Evolutionary conservation across 176 grass and related monocot species (phyloP).

Genomic region (Elaeis guineensis): DNA sequence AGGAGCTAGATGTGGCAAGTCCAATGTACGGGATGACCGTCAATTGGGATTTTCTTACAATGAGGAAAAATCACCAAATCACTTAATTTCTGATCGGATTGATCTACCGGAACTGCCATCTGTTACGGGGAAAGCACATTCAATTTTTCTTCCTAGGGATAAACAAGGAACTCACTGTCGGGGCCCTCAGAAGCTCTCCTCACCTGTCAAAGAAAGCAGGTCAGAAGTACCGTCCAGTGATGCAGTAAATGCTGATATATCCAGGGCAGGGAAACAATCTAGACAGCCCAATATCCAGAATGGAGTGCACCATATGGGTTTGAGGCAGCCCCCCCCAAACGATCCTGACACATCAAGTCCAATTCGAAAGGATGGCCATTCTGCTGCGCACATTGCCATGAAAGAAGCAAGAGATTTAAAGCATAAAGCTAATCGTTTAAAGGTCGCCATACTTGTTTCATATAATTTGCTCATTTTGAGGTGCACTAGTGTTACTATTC

Average conservation of each 20-base stretch:
- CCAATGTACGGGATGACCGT: constrained; percentile 9
- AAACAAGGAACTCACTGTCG: constrained; percentile 38
- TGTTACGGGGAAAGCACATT: constrained; percentile 37
- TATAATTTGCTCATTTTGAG: no score
- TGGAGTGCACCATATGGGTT: constrained; percentile 35
- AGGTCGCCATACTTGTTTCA: constrained; percentile 39
- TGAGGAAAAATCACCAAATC: constrained; percentile 7
- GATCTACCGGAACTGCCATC: constrained; percentile 18
- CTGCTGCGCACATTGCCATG: constrained; percentile 33
- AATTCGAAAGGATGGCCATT: constrained; percentile 54
- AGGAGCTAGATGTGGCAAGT: constrained; percentile 26
- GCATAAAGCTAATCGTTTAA: constrained; percentile 68
- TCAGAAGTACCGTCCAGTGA: constrained; percentile 18
- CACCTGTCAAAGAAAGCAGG: constrained; percentile 50
- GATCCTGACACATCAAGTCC: constrained; percentile 39
- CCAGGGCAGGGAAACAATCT: constrained; percentile 39
- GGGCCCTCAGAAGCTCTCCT: constrained; percentile 23
- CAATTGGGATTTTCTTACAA: constrained; percentile 17
- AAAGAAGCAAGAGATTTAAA: constrained; percentile 93
- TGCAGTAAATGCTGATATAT: constrained; percentile 39
- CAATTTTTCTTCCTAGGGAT: constrained; percentile 20
- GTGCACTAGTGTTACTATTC: no score
- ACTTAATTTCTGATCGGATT: constrained; percentile 10
- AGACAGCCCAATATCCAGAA: constrained; percentile 41
- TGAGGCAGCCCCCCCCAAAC: constrained; percentile 39